phyloP scores from a whole-genome alignment of 805 yeast genomes.

The Cyberlindnera euphorbiiphila region DNA sequence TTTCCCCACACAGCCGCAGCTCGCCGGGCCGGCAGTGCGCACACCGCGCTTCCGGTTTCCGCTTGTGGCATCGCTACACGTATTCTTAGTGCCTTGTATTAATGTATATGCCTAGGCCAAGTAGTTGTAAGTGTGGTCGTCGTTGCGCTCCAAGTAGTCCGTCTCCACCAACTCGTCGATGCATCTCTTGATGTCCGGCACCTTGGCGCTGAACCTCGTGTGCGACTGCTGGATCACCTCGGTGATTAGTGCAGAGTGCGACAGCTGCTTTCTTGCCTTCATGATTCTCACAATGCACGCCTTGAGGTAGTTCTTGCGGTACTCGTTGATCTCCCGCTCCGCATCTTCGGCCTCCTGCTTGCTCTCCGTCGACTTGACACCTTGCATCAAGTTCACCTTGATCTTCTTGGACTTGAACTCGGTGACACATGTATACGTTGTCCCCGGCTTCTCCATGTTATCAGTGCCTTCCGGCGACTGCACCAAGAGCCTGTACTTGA shows the following conservation, averaged over 20 bases:
- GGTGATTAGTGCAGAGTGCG: conserved; percentile 75
- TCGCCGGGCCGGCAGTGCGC: too few relatives aligned
- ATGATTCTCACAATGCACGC: conserved; percentile 95
- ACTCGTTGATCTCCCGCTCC: conserved; percentile 78
- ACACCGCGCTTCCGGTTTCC: too few relatives aligned
- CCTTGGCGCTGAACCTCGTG: conserved; percentile 75
- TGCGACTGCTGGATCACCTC: conserved; percentile 87
- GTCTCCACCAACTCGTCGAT: conserved; percentile 82
- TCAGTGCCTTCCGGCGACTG: conserved; percentile 63
- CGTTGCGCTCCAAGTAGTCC: conserved; percentile 77
- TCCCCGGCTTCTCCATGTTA: conserved; percentile 45
- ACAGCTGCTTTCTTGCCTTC: conserved; percentile 83
- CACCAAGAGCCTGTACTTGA: conserved; percentile 69
- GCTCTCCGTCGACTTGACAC: conserved; percentile 48
- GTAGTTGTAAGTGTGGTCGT: conserved; percentile 71
- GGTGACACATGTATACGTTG: conserved; percentile 63
- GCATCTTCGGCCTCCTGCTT: conserved; percentile 71
- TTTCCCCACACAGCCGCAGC: too few relatives aligned
- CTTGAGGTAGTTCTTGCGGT: conserved; percentile 77
- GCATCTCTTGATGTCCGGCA: conserved; percentile 81
- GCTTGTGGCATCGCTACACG: too few relatives aligned
- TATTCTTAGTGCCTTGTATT: too few relatives aligned
- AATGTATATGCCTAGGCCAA: conserved; percentile 48
- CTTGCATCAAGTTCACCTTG: conserved; percentile 74
- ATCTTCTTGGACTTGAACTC: conserved; percentile 85